Conservation (phyloP, 1,284 basidiomycete species). For the Wallemia mellicola region DNA sequence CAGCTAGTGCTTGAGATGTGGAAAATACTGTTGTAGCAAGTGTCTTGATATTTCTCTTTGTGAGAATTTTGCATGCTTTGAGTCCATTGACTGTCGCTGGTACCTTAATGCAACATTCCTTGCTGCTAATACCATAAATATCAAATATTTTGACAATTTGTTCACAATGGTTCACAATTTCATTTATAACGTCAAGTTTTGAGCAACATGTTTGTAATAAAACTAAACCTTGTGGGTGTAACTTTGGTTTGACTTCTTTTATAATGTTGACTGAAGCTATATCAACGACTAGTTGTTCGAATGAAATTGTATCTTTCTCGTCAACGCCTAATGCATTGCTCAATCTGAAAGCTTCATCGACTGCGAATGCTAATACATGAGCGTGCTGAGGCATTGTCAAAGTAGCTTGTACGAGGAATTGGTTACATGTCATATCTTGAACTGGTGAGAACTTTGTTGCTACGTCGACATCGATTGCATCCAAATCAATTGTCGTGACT, state of each 20-base stretch:
- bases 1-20: background rate
- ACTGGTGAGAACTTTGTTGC: background rate
- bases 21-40: background rate
- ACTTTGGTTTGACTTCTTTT: background rate
- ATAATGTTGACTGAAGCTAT: background rate
- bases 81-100: background rate
- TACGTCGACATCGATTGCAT: background rate
- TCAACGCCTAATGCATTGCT: background rate
- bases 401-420: background rate
- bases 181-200: background rate
- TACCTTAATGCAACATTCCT: background rate
- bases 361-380: background rate
- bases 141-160: background rate
- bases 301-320: background rate
- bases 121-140: background rate
- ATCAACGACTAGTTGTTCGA: background rate
- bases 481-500: background rate
- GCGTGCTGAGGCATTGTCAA: background rate
- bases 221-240: background rate
- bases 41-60: background rate
- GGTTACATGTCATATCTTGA: background rate
- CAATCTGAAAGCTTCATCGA: background rate
- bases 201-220: background rate
- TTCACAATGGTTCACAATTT: background rate
- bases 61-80: background rate